Percentiles rank a stretch among this genome's conserved stretches.
These are phyloP conservation scores for Acanthamoeba castellanii DNA, from an alignment of 208 protist genomes.

Conservation along the genomic window DNA sequence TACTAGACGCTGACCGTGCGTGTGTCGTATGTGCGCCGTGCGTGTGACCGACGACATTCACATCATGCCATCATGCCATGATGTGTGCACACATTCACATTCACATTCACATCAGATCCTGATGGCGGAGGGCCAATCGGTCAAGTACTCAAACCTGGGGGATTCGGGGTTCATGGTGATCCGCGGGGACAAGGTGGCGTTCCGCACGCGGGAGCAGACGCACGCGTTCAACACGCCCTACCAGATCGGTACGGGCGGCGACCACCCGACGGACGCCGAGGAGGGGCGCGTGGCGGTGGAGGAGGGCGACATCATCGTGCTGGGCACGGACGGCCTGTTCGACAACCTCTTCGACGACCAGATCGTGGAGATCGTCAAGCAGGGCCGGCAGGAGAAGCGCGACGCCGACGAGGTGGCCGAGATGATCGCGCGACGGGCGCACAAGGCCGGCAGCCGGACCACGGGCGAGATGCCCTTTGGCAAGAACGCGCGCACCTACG, in stretches of 20 bases:
- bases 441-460: not conserved
- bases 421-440: not conserved
- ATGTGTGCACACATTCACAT: no score
- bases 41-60: no score
- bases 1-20: no score
- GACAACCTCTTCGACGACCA: constrained; percentile 69
- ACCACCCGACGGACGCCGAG: constrained; percentile 4
- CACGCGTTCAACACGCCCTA: constrained; percentile 37
- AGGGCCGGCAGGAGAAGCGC: not conserved
- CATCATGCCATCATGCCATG: no score
- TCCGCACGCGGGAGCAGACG: constrained; percentile 14
- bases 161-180: constrained; percentile 45
- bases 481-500: not conserved
- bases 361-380: constrained; percentile 42
- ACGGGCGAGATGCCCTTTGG: not conserved
- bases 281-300: not conserved
- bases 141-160: constrained; percentile 37
- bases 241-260: constrained; percentile 2
- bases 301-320: constrained; percentile 55
- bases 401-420: not conserved
- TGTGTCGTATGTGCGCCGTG: no score
- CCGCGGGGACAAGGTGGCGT: not conserved
- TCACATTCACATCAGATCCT: not conserved
- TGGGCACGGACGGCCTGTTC: constrained; percentile 54
- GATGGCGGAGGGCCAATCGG: constrained; percentile 2